A percentile compares a stretch with the other conserved stretches of the same genome.
Evolutionary conservation across 495 filamentous ascomycete genomes (phyloP).

Genomic region (Xylaria flabelliformis): DNA sequence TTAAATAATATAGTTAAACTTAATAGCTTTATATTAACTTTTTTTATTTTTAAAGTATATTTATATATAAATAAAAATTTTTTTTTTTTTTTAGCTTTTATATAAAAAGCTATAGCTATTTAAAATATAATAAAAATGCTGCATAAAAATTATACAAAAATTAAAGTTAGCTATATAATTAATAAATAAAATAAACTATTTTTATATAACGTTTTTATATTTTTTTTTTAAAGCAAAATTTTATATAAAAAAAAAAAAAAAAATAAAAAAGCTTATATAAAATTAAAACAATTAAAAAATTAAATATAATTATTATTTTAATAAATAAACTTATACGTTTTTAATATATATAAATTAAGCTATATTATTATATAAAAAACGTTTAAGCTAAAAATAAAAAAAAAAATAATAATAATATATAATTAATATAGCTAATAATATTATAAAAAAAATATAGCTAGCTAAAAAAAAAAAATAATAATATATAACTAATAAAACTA

Average conservation of each 20-base stretch:
- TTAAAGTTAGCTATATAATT: not conserved
- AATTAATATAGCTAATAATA: not conserved
- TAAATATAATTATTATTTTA: not conserved
- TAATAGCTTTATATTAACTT: not conserved
- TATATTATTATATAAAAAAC: constrained; percentile 5
- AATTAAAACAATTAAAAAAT: constrained; percentile 16
- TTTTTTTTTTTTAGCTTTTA: not conserved
- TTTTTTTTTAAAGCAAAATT: not conserved
- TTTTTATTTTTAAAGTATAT: not conserved
- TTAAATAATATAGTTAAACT: too few relatives aligned
- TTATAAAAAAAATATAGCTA: not conserved
- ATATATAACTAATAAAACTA: not conserved
- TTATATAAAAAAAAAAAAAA: constrained; percentile 18
- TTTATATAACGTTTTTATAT: not conserved
- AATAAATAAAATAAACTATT: not conserved
- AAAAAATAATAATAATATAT: not conserved
- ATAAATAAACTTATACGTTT: not conserved
- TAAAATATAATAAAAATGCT: not conserved
- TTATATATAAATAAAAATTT: not conserved
- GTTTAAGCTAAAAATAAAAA: not conserved
- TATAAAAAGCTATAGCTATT: not conserved
- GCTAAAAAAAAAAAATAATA: not conserved
- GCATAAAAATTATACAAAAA: not conserved
- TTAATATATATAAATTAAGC: constrained; percentile 9
- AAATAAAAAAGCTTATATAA: not conserved